phyloP scores from a whole-genome alignment of 1,284 basidiomycete genomes.

The Ceratobasidium sp. region DNA sequence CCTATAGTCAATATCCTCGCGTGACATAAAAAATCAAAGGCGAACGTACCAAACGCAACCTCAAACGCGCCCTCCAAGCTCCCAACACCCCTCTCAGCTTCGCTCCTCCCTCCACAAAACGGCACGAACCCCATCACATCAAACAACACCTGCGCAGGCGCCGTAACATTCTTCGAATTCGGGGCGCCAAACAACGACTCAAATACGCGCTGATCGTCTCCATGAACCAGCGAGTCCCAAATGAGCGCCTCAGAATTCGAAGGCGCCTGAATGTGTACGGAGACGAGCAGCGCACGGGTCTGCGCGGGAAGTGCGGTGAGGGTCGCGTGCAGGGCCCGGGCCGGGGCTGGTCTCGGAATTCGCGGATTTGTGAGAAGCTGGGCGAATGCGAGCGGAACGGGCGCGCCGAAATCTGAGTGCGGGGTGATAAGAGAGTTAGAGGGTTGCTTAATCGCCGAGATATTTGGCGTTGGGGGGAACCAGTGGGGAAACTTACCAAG shows the following conservation, averaged over 20 bases:
- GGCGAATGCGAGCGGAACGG: constrained; percentile 35
- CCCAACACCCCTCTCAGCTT: constrained; percentile 29
- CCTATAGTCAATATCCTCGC: neutral
- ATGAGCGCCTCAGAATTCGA: constrained; percentile 6
- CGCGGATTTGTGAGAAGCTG: constrained; percentile 44
- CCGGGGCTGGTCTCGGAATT: constrained; percentile 42
- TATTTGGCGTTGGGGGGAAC: neutral
- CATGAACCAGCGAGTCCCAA: constrained; percentile 31
- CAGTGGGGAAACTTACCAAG: constrained; percentile 32
- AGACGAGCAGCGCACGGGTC: constrained; percentile 36
- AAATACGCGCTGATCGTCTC: constrained; percentile 42
- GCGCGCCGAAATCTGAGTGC: constrained; percentile 27
- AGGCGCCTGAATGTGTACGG: constrained; percentile 25
- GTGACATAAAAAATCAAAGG: neutral
- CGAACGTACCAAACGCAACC: constrained; percentile 23
- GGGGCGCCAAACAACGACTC: constrained; percentile 39
- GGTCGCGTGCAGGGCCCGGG: constrained; percentile 37
- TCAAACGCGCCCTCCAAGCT: constrained; percentile 41
- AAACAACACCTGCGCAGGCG: constrained; percentile 29
- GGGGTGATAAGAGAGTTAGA: neutral
- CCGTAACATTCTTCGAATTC: neutral
- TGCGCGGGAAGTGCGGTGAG: constrained; percentile 16
- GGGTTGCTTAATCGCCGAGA: neutral
- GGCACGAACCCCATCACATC: constrained; percentile 32
- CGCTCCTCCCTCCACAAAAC: constrained; percentile 33